A percentile compares a stretch with the other conserved stretches of the same genome.
These are phyloP conservation scores for Quercus ilex DNA, from an alignment of 306 rosid genomes.

Conservation along the genomic window DNA sequence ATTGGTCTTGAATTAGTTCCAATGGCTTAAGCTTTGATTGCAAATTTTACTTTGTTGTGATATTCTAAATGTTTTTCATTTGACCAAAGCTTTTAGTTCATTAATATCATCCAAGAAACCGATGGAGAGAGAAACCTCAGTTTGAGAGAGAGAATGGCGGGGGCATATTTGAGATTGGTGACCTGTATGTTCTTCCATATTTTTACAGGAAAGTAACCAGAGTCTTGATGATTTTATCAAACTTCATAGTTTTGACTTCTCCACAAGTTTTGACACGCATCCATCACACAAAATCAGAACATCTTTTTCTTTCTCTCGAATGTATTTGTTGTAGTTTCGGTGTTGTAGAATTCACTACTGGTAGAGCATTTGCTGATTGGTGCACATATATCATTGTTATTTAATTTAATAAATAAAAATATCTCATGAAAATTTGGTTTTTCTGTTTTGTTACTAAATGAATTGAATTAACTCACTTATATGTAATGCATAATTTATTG, in stretches of 20 bases:
- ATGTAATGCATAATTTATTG: conserved; percentile 19
- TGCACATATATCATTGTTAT: conserved; percentile 64
- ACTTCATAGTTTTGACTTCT: too few species aligned
- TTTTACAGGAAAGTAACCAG: too few species aligned
- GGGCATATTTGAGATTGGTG: too few species aligned
- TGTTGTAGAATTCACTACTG: conserved; percentile 60
- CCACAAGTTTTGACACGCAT: too few species aligned
- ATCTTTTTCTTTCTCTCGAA: conserved; percentile 40
- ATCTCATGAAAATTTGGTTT: conserved; percentile 48
- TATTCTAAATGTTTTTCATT: conserved; percentile 20
- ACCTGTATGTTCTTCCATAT: too few species aligned
- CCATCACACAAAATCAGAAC: conserved; percentile 44
- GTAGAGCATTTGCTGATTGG: conserved; percentile 74
- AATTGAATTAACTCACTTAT: conserved; percentile 18
- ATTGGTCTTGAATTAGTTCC: conserved; percentile 6
- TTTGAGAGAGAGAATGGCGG: too few species aligned
- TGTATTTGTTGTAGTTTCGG: conserved; percentile 75
- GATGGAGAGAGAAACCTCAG: conserved; percentile 11
- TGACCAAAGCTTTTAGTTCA: not conserved
- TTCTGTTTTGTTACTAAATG: conserved; percentile 28
- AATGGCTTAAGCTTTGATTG: conserved; percentile 5
- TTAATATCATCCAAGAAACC: conserved; percentile 13
- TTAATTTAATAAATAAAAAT: conserved; percentile 54
- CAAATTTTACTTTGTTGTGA: conserved; percentile 11
- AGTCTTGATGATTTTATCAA: too few species aligned